These are phyloP conservation scores for Heteromeles arbutifolia DNA, from an alignment of 306 rosid genomes.

Conservation along the genomic window DNA sequence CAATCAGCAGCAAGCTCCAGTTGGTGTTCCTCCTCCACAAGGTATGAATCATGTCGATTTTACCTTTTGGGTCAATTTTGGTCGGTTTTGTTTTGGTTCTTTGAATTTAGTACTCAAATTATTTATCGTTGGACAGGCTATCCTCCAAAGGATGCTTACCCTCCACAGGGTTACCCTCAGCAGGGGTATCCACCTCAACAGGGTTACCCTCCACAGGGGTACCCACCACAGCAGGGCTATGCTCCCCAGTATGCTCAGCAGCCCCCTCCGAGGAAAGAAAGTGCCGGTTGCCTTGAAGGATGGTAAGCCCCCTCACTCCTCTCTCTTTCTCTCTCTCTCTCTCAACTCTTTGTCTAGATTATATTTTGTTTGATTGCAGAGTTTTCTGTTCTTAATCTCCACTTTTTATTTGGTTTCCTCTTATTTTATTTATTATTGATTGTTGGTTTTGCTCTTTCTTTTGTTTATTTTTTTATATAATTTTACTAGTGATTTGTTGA, in stretches of 20 bases:
- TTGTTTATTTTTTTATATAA: too few relatives aligned
- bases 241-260: conserved; percentile 42
- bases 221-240: conserved; percentile 59
- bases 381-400: not conserved
- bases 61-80: not conserved
- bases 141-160: conserved; percentile 73
- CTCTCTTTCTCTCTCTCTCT: not conserved
- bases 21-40: conserved; percentile 83
- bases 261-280: conserved; percentile 35
- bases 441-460: not conserved
- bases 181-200: conserved; percentile 21
- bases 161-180: conserved; percentile 45
- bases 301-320: conserved; percentile 35
- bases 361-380: not conserved
- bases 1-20: conserved; percentile 76
- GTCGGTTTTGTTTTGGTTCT: not conserved
- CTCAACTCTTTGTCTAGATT: not conserved
- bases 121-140: conserved; percentile 34
- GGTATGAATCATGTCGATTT: conserved; percentile 22
- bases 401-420: not conserved
- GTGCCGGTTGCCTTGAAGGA: conserved; percentile 56
- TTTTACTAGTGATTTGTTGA: too few relatives aligned
- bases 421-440: not conserved
- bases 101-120: not conserved
- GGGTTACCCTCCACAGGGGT: conserved; percentile 23